These are phyloP conservation scores for Begonia loranthoides DNA, from an alignment of 306 rosid species.

Conservation along the genomic window DNA sequence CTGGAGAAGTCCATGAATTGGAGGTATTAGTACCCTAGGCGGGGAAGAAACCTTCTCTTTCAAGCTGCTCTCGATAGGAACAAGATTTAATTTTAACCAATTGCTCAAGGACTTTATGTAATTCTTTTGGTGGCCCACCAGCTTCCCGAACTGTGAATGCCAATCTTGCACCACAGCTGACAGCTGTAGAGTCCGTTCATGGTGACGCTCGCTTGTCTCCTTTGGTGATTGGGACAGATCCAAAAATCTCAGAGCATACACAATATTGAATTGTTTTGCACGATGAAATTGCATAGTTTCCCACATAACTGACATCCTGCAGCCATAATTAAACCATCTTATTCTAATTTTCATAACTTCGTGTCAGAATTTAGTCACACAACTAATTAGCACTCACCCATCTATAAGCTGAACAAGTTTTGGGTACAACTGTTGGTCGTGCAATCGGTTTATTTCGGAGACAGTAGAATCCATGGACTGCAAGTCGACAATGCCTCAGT, in stretches of 20 bases:
- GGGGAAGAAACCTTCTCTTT: constrained; percentile 95
- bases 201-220: constrained; percentile 80
- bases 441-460: constrained; percentile 73
- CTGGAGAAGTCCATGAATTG: constrained; percentile 45
- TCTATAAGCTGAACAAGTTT: constrained; percentile 75
- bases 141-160: constrained; percentile 52
- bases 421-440: constrained; percentile 74
- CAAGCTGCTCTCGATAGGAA: constrained; percentile 81
- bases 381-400: constrained; percentile 36
- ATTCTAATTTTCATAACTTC: not conserved
- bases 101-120: constrained; percentile 49
- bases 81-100: constrained; percentile 74
- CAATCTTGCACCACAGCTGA: constrained; percentile 53
- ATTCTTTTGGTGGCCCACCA: constrained; percentile 53
- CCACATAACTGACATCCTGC: constrained; percentile 94
- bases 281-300: constrained; percentile 41
- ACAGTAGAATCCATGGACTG: constrained; percentile 98
- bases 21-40: constrained; percentile 53
- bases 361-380: too few relatives aligned
- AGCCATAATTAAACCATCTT: not conserved
- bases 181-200: constrained; percentile 61
- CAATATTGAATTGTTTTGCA: constrained; percentile 30
- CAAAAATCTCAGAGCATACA: constrained; percentile 22
- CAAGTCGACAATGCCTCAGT: constrained; percentile 88
- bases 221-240: constrained; percentile 60